phyloP scores from a whole-genome alignment of 1,284 basidiomycete species.

The Sutorius eximius region DNA sequence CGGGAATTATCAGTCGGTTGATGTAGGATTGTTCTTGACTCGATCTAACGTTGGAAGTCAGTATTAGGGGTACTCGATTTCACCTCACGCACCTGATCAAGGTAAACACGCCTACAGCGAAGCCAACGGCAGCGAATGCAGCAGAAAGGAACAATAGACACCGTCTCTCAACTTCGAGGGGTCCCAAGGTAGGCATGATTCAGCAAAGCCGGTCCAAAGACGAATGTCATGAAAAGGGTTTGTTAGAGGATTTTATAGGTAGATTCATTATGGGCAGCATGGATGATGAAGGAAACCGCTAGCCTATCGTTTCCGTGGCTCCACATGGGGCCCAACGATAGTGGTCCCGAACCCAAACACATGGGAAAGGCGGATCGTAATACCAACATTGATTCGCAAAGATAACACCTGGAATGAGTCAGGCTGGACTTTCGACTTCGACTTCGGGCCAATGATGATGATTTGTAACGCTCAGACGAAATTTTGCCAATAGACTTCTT shows the following conservation, averaged over 20 bases:
- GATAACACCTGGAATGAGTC: neutral
- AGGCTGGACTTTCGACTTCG: neutral
- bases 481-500: neutral
- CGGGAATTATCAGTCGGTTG: constrained; percentile 20
- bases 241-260: constrained; percentile 2
- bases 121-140: constrained; percentile 38
- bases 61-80: neutral
- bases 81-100: constrained; percentile 38
- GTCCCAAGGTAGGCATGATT: constrained; percentile 7
- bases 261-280: neutral
- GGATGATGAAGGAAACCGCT: neutral
- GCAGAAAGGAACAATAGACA: constrained; percentile 38
- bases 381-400: constrained; percentile 1
- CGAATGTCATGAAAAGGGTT: neutral
- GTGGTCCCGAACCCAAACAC: neutral
- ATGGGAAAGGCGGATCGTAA: neutral
- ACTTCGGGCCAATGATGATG: neutral
- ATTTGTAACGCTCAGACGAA: too few relatives aligned
- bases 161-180: constrained; percentile 28
- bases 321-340: neutral
- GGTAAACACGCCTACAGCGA: constrained; percentile 41
- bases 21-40: constrained; percentile 34
- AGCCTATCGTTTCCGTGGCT: neutral
- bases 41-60: constrained; percentile 18
- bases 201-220: neutral